Evolutionary conservation across 139 green algal species (phyloP), one percentile per base, ranked within the genome.

Genomic region (Picocystis salinarum): DNA sequence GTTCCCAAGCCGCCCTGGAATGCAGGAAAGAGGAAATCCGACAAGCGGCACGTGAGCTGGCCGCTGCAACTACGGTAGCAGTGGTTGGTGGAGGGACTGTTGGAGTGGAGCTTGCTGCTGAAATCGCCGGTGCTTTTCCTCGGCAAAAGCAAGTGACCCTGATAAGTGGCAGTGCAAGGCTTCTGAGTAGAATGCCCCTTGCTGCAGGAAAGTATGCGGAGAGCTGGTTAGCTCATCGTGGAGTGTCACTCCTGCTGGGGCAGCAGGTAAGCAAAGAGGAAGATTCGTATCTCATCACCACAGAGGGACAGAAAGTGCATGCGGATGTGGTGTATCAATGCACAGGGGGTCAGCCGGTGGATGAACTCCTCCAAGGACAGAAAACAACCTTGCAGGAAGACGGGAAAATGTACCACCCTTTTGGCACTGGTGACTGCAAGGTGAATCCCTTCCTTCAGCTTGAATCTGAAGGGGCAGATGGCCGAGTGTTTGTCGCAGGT

Each of bases 61-160:
- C 17, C 18, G 12, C 18, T 5, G 31, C 53, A 6, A 12, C 41
- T 17, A 30, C 25, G 15, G 45, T 61, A 5, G 19, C 50, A 28
- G 13, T 61, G n/a, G 33, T 61, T n/a, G 53, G 53, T 48, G 53
- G 53, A 11, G 53, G 53, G 25, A 61, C 53, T 7, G 53, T 61
- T 4, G 53, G 53, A 30, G 53, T 61, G 18, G 53, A 61, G 31
- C 15, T 61, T 4, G 53, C 53, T 6, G 53, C 53, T 18, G 53
- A 61, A 36, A 25, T 61, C n/a, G 49, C 42, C 9, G 53, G 50
- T 19, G 28, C 18, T 20, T 61, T 11, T 11, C 22, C 29, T 9
- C 5, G 4, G 4, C 4, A 36, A 9, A 61, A 61, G 23, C 19
- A 28, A 9, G 34, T 61, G 24, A 61, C 53, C n/a, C 53, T 61